These are phyloP conservation scores for Colletotrichum kahawae DNA, from an alignment of 2,329 filamentous ascomycete genomes.

Conservation along the genomic window DNA sequence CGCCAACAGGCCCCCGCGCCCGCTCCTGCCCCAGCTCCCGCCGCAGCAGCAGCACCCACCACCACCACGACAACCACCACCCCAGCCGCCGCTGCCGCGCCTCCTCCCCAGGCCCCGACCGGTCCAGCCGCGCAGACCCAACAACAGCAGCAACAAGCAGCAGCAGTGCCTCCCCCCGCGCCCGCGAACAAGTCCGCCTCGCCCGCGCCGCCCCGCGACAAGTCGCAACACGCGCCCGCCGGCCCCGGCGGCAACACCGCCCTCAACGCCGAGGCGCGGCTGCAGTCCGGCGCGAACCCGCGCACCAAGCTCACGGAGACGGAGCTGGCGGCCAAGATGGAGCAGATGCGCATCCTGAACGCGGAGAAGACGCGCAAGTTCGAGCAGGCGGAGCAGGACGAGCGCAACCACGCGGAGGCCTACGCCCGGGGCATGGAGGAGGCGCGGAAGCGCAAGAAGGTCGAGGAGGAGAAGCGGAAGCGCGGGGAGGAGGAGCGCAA, in stretches of 20 bases:
- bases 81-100: not conserved
- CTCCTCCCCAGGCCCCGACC: not conserved
- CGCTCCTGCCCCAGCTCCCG: not conserved
- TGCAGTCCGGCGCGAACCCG: slow-evolving; percentile 62
- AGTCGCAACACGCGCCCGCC: slow-evolving; percentile 16
- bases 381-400: slow-evolving; percentile 62
- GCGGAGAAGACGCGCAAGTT: slow-evolving; percentile 65
- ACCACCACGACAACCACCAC: not conserved
- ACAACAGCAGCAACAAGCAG: not conserved
- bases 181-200: not conserved
- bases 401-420: slow-evolving; percentile 59
- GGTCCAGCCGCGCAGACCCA: not conserved
- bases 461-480: slow-evolving; percentile 56
- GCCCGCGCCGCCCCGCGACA: slow-evolving; percentile 26
- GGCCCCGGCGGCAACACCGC: slow-evolving; percentile 31
- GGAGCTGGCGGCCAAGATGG: slow-evolving; percentile 65
- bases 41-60: not conserved
- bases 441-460: slow-evolving; percentile 53
- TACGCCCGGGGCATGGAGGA: slow-evolving; percentile 63
- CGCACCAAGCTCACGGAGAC: slow-evolving; percentile 64
- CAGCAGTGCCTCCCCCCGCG: not conserved
- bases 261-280: slow-evolving; percentile 44
- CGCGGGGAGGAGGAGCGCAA: slow-evolving; percentile 57
- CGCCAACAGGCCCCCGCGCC: slow-evolving; percentile 4
- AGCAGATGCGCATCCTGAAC: slow-evolving; percentile 62